These are phyloP conservation scores for Sindora glabra DNA, from an alignment of 306 rosid species.

Conservation along the genomic window DNA sequence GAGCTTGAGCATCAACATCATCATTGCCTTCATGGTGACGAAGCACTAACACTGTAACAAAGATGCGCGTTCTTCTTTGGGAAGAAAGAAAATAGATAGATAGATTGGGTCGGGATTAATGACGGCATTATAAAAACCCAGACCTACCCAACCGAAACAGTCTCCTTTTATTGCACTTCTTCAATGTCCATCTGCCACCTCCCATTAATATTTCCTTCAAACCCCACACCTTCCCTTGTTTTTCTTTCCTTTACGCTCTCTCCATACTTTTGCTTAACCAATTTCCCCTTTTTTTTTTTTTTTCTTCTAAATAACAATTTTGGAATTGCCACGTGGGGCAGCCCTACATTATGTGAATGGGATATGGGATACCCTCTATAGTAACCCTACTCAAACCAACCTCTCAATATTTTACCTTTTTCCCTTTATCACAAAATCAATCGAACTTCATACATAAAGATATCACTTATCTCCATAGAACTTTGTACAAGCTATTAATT, in stretches of 20 bases:
- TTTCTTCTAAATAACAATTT: background rate
- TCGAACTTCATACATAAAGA: background rate
- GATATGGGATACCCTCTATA: conserved; percentile 7
- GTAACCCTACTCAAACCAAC: background rate
- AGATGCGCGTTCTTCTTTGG: background rate
- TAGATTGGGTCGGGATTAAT: conserved; percentile 14
- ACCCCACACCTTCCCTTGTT: conserved; percentile 19
- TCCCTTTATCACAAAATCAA: background rate
- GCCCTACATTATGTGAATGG: conserved; percentile 13
- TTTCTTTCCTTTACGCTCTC: conserved; percentile 53
- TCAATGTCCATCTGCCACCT: conserved; percentile 78
- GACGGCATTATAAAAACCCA: conserved; percentile 51
- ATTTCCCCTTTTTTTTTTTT: too few relatives aligned
- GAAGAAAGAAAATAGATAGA: conserved; percentile 12
- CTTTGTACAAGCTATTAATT: background rate
- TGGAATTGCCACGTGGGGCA: conserved; percentile 40
- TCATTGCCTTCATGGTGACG: conserved; percentile 54
- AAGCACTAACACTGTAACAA: background rate
- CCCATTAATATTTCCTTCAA: conserved; percentile 48
- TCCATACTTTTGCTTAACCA: conserved; percentile 19
- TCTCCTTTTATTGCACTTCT: conserved; percentile 55
- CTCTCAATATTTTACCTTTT: background rate
- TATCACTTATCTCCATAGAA: background rate
- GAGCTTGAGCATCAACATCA: conserved; percentile 55
- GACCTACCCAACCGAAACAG: conserved; percentile 84